Percentiles rank a stretch among this genome's conserved stretches.
These are phyloP conservation scores for Cephaloascus albidus DNA, from an alignment of 805 yeast species.

Conservation along the genomic window DNA sequence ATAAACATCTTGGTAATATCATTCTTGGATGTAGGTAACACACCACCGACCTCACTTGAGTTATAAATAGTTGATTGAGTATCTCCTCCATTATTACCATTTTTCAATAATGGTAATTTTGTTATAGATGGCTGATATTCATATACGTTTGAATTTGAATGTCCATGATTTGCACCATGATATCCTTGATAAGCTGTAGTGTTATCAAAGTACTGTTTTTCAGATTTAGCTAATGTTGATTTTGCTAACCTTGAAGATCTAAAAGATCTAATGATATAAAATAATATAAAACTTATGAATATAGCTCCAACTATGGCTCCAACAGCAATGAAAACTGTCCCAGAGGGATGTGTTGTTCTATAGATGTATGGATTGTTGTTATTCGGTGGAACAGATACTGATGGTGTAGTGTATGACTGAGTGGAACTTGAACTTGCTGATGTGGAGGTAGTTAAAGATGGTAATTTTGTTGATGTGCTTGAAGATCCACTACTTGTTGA, in stretches of 20 bases:
- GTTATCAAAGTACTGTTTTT: constrained; percentile 20
- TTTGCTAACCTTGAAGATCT: constrained; percentile 45
- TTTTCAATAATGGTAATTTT: constrained; percentile 22
- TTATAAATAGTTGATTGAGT: constrained; percentile 24
- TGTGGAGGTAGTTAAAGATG: constrained; percentile 8
- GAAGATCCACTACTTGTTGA: constrained; percentile 9
- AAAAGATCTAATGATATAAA: constrained; percentile 41
- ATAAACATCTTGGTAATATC: constrained; percentile 50
- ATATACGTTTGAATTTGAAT: constrained; percentile 3
- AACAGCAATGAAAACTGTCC: constrained; percentile 78
- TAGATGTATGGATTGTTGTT: constrained; percentile 56
- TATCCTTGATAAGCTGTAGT: constrained; percentile 12
- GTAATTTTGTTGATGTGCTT: constrained; percentile 5
- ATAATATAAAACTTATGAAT: constrained; percentile 37
- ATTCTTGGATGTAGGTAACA: constrained; percentile 16
- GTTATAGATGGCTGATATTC: constrained; percentile 14
- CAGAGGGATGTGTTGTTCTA: constrained; percentile 45
- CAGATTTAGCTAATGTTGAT: constrained; percentile 25
- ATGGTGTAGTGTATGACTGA: constrained; percentile 29
- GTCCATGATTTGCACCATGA: neutral
- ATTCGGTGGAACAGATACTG: constrained; percentile 49
- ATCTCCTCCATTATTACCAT: neutral
- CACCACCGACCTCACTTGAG: constrained; percentile 15
- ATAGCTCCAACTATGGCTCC: constrained; percentile 62
- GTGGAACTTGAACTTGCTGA: constrained; percentile 5